Conservation (phyloP, 257 asterid genomes). For the Agastache rugosa region DNA sequence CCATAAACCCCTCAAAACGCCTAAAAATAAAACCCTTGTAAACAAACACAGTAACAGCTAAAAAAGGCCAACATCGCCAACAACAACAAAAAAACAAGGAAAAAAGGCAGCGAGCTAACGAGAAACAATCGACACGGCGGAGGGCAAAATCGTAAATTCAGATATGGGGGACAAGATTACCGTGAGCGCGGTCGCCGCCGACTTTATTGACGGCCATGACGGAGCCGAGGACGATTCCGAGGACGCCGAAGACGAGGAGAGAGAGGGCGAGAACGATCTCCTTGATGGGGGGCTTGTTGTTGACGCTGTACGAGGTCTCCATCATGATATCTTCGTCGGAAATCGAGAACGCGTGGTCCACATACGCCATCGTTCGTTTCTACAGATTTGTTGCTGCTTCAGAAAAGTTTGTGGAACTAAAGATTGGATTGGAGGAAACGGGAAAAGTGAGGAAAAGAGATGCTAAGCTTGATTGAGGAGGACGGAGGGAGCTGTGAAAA, state of each 20-base stretch:
- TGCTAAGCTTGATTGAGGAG: slow-evolving; percentile 32
- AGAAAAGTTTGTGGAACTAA: neutral
- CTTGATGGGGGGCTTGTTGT: slow-evolving; percentile 86
- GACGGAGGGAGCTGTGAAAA: slow-evolving; percentile 29
- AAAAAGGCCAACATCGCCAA: neutral
- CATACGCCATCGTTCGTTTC: slow-evolving; percentile 72
- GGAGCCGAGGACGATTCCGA: slow-evolving; percentile 73
- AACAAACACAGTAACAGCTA: slow-evolving; percentile 16
- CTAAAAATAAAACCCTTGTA: neutral
- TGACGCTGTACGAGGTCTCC: slow-evolving; percentile 72
- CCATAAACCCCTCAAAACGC: slow-evolving; percentile 24
- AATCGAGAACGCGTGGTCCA: slow-evolving; percentile 96
- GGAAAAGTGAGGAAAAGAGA: neutral
- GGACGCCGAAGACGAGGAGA: slow-evolving; percentile 83
- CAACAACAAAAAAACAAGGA: neutral
- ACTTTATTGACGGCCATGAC: slow-evolving; percentile 81
- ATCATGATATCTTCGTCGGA: slow-evolving; percentile 97
- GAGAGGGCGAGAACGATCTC: slow-evolving; percentile 96
- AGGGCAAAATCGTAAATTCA: slow-evolving; percentile 3
- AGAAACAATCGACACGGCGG: neutral
- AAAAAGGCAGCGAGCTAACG: neutral
- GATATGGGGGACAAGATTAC: slow-evolving; percentile 39
- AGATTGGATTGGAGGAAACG: slow-evolving; percentile 13
- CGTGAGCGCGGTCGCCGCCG: slow-evolving; percentile 98
- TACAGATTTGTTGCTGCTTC: slow-evolving; percentile 11